Evolutionary conservation across 164 flowering plant species (phyloP).

Genomic region (Stephania yunnanensis): DNA sequence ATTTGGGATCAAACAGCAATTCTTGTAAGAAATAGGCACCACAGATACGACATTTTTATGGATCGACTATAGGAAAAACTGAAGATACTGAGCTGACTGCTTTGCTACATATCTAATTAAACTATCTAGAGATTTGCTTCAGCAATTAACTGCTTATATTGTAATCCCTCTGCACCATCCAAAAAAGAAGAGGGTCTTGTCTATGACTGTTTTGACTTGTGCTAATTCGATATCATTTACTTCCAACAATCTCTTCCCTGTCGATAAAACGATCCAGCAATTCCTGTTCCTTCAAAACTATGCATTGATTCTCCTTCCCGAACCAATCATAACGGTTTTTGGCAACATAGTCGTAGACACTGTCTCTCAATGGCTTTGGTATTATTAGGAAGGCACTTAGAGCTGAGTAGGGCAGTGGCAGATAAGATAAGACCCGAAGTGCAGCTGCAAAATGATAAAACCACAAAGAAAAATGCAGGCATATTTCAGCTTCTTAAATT

Average conservation of each 20-base stretch:
- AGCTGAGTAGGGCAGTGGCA: constrained; percentile 83
- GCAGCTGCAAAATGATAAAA: constrained; percentile 65
- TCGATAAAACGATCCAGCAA: constrained; percentile 84
- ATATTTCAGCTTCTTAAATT: background rate
- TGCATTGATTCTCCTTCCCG: constrained; percentile 66
- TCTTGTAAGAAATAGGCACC: background rate
- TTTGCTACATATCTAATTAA: background rate
- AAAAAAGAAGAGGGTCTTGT: background rate
- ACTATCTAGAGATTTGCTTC: background rate
- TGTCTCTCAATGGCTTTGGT: constrained; percentile 74
- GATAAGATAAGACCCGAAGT: constrained; percentile 60
- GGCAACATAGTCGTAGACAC: constrained; percentile 71
- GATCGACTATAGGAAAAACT: background rate
- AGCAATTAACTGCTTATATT: background rate
- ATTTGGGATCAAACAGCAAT: background rate
- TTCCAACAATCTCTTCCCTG: constrained; percentile 39
- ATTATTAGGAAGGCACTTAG: constrained; percentile 45
- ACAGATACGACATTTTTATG: background rate
- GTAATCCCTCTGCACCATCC: background rate
- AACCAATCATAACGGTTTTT: constrained; percentile 71
- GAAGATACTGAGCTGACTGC: background rate
- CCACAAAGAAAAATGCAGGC: background rate
- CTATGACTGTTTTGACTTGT: constrained; percentile 1
- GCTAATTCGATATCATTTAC: background rate
- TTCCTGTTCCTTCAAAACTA: constrained; percentile 62